A percentile compares a stretch with the other conserved stretches of the same genome.
Evolutionary conservation across 2,329 filamentous ascomycete genomes (phyloP).

Genomic region (Pseudogymnoascus sp.): DNA sequence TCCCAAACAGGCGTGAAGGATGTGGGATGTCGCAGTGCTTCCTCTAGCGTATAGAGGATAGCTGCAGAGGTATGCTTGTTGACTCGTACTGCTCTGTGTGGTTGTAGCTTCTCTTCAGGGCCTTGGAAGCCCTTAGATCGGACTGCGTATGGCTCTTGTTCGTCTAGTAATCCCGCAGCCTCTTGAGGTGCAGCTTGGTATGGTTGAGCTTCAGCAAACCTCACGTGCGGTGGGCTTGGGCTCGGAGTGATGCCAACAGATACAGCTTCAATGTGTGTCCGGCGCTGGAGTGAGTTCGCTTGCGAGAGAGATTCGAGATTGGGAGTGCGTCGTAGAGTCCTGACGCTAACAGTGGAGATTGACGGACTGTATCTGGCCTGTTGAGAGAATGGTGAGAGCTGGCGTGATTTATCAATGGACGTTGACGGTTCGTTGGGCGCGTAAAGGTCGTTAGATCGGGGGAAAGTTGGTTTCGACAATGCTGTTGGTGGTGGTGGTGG

Average conservation of each 20-base stretch:
- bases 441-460: conserved; percentile 29
- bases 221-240: conserved; percentile 18
- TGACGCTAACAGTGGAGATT: neutral
- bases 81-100: conserved; percentile 53
- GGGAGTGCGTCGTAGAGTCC: conserved; percentile 10
- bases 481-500: conserved; percentile 21
- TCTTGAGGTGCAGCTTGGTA: neutral
- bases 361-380: conserved; percentile 7
- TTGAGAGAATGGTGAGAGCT: conserved; percentile 22
- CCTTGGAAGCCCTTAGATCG: conserved; percentile 17
- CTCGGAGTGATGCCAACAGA: conserved; percentile 25
- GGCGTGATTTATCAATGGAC: conserved; percentile 24
- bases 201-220: conserved; percentile 17
- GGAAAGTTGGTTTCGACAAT: conserved; percentile 25
- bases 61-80: conserved; percentile 81
- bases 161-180: neutral
- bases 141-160: conserved; percentile 13
- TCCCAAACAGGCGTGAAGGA: conserved; percentile 75
- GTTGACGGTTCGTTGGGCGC: conserved; percentile 28
- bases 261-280: conserved; percentile 28
- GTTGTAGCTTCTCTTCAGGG: conserved; percentile 27
- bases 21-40: conserved; percentile 75
- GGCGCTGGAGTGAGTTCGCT: conserved; percentile 14
- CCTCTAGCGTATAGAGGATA: conserved; percentile 86
- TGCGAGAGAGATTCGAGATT: conserved; percentile 10